Evolutionary conservation across 179 eudicot genomes (phyloP).

Genomic region (Patellifolia procumbens): DNA sequence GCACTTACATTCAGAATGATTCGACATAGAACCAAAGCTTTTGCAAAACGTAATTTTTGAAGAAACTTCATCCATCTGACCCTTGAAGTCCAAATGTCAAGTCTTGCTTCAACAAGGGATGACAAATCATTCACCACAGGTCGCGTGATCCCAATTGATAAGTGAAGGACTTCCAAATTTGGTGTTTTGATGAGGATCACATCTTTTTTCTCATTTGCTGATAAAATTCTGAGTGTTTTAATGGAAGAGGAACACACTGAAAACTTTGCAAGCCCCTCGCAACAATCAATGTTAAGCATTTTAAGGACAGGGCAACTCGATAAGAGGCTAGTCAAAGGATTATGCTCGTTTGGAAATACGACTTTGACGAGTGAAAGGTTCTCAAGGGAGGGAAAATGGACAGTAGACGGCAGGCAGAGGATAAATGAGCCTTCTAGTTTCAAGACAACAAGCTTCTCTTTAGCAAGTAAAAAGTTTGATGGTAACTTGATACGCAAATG

Average conservation of each 20-base stretch:
- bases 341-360: neutral
- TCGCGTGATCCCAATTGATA: slow-evolving; percentile 6
- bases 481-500: no score
- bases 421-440: slow-evolving; percentile 3
- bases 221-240: slow-evolving; percentile 4
- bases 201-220: no score
- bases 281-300: slow-evolving; percentile 20
- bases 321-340: slow-evolving; percentile 19
- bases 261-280: slow-evolving; percentile 3
- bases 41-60: slow-evolving; percentile 2
- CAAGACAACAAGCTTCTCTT: slow-evolving; percentile 23
- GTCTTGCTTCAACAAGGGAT: slow-evolving; percentile 20
- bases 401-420: slow-evolving; percentile 5
- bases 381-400: slow-evolving; percentile 25
- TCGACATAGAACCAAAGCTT: slow-evolving; percentile 5
- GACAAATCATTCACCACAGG: neutral
- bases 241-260: slow-evolving; percentile 17
- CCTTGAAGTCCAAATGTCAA: neutral
- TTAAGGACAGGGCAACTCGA: slow-evolving; percentile 23
- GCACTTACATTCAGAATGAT: slow-evolving; percentile 20
- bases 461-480: slow-evolving; percentile 16
- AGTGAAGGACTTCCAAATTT: slow-evolving; percentile 18
- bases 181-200: slow-evolving; percentile 19
- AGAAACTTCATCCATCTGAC: slow-evolving; percentile 23
- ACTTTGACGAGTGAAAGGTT: slow-evolving; percentile 11